Percentiles rank a stretch among this genome's conserved stretches.
phyloP scores from a whole-genome alignment of 805 yeast genomes.

The Kluyveromyces aestuarii region DNA sequence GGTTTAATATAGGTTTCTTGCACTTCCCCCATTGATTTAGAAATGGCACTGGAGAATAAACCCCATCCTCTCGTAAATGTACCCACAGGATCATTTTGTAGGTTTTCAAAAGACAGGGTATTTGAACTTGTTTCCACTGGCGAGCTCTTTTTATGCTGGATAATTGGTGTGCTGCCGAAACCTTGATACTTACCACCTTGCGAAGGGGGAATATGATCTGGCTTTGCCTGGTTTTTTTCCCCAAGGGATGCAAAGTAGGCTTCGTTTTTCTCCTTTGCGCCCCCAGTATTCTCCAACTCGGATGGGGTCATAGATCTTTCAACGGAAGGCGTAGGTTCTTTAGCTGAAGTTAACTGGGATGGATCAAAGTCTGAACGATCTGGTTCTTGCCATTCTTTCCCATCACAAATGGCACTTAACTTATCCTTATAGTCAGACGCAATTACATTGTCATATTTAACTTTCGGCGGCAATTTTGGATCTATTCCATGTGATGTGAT shows the following conservation, averaged over 20 bases:
- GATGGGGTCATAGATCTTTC: constrained; percentile 23
- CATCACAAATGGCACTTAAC: constrained; percentile 68
- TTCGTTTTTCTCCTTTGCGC: constrained; percentile 58
- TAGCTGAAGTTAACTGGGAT: constrained; percentile 6
- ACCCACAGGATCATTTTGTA: constrained; percentile 83
- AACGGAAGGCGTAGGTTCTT: constrained; percentile 1
- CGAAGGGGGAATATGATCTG: constrained; percentile 78
- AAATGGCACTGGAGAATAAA: constrained; percentile 74
- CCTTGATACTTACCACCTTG: constrained; percentile 93
- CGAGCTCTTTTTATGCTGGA: constrained; percentile 13
- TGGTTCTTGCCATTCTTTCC: constrained; percentile 55
- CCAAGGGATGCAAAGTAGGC: constrained; percentile 77
- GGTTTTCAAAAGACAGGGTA: constrained; percentile 51
- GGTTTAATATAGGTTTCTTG: constrained; percentile 87
- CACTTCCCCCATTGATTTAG: constrained; percentile 76
- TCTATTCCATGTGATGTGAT: constrained; percentile 67
- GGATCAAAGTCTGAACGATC: constrained; percentile 42
- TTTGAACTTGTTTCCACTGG: constrained; percentile 17
- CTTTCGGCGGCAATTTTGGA: constrained; percentile 49
- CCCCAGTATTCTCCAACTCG: constrained; percentile 15
- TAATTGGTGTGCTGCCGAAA: constrained; percentile 69
- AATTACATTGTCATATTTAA: constrained; percentile 78
- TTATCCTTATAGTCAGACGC: constrained; percentile 92
- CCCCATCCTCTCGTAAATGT: constrained; percentile 93
- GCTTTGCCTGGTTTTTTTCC: constrained; percentile 56